Percentiles rank a stretch among this genome's conserved stretches.
Conservation (phyloP, 192 early-diverging fungal genomes). For the Physocladia obscura region DNA sequence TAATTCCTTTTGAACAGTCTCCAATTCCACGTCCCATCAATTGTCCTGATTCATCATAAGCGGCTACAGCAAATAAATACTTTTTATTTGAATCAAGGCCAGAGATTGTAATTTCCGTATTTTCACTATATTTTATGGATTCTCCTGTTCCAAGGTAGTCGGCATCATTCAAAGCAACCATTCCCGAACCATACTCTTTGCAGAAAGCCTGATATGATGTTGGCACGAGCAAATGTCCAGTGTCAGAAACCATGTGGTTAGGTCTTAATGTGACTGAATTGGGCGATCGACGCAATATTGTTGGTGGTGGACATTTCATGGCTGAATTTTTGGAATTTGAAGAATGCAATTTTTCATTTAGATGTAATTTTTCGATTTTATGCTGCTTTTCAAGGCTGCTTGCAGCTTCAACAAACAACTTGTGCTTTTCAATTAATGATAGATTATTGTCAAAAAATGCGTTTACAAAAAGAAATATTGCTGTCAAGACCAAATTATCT, state of each 20-base stretch:
- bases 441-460: slow-evolving; percentile 30
- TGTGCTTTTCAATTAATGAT: slow-evolving; percentile 3
- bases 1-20: slow-evolving; percentile 24
- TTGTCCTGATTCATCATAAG: slow-evolving; percentile 34
- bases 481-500: slow-evolving; percentile 30
- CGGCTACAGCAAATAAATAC: slow-evolving; percentile 42
- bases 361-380: slow-evolving; percentile 30
- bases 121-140: neutral
- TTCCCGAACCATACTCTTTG: slow-evolving; percentile 9
- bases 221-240: slow-evolving; percentile 15
- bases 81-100: slow-evolving; percentile 30
- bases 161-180: slow-evolving; percentile 36
- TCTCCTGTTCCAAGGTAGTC: slow-evolving; percentile 34
- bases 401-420: slow-evolving; percentile 19
- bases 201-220: slow-evolving; percentile 37
- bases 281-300: slow-evolving; percentile 37
- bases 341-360: too few species aligned
- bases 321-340: neutral
- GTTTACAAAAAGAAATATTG: slow-evolving; percentile 25
- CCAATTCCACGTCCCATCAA: slow-evolving; percentile 41
- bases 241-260: slow-evolving; percentile 27
- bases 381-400: slow-evolving; percentile 6
- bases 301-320: slow-evolving; percentile 39
- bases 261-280: slow-evolving; percentile 40
- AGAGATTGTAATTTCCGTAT: slow-evolving; percentile 36